Percentiles rank a stretch among this genome's conserved stretches.
phyloP scores from a whole-genome alignment of 768 basidiomycete species.

The Paxillus ammoniavirescens region DNA sequence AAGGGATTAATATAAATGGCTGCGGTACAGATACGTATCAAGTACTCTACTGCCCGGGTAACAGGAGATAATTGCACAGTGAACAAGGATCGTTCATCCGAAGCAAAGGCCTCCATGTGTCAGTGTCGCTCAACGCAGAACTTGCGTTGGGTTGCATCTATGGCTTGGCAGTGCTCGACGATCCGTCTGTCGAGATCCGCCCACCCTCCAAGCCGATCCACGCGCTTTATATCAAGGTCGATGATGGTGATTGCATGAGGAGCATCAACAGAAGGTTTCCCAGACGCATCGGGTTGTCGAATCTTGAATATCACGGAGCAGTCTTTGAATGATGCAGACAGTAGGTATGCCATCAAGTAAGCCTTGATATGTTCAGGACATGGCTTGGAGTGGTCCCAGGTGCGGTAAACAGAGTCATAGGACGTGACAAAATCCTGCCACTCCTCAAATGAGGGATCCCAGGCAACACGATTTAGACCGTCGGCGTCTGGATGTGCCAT shows the following conservation, averaged over 20 bases:
- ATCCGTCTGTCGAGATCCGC: constrained; percentile 70
- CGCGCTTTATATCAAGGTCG: constrained; percentile 82
- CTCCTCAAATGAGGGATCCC: constrained; percentile 60
- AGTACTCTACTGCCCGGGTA: no score
- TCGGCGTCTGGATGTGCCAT: constrained; percentile 12
- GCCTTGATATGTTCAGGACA: constrained; percentile 50
- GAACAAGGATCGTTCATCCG: neutral
- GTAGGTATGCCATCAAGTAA: constrained; percentile 71
- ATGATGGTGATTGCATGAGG: constrained; percentile 60
- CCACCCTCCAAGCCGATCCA: constrained; percentile 68
- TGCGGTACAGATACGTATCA: no score
- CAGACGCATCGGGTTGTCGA: constrained; percentile 6
- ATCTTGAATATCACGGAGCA: constrained; percentile 70
- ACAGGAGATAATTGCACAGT: no score
- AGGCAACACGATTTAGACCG: constrained; percentile 28
- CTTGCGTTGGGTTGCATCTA: constrained; percentile 9
- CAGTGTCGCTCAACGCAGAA: constrained; percentile 18
- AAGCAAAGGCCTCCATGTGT: neutral
- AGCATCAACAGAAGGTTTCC: constrained; percentile 27
- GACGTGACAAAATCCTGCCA: constrained; percentile 62
- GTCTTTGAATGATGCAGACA: constrained; percentile 96
- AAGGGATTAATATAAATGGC: no score
- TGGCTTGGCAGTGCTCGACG: constrained; percentile 39
- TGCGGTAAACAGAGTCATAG: constrained; percentile 41
- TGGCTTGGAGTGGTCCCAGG: constrained; percentile 38